Base-by-base conservation (phyloP, 139 green algal genomes). In the Zygnema cylindricum region DNA sequence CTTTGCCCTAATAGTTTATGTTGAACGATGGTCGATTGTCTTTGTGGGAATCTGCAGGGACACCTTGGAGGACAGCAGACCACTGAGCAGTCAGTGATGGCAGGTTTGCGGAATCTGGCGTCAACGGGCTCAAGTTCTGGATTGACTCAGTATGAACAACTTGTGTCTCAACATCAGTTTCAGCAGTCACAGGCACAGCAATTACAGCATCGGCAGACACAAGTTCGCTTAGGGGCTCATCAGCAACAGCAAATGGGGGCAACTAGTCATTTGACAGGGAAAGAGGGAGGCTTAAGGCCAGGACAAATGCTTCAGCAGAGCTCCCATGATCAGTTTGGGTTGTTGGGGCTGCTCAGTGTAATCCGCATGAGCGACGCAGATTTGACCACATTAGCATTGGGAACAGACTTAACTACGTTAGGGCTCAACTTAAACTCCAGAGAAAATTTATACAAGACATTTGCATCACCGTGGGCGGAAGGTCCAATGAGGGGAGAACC, bases 401-500 rank as follows among this genome's bases (percentile, higher is more conserved):
- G 97, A 81, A 98, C 95, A 0, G 97, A 99, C 89, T 93, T 99
- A 1, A 99, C 97, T 0, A 96, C 94, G 21, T 92, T 99, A 21
- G 97, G 97, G 2, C 93, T 99, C 30, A 98, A 98, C 93, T 92
- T 99, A 22, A 98, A 98, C 93, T 94, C 92, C 1, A 83, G 93
- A 0, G 95, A 97, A 41, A 93, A 89, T 76, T 90, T 98, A 79
- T 96, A 95, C 93, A 95, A 94, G 71, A 95, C 94, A 23, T 97
- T 98, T 69, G 93, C 95, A 38, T 96, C 94, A 11, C 96, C 96
- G 16, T 96, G 97, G 88, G 94, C 95, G 0, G 96, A 98, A 76
- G 93, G 81, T 1, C 95, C 91, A 93, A 1, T 76, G 93, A 38
- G 91, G 76, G 86, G 86, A 30, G 97, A 98, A 79, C 94, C 95